Evolutionary conservation across 2,329 filamentous ascomycete genomes (phyloP).

Genomic region (Microcyclospora tardicrescens): DNA sequence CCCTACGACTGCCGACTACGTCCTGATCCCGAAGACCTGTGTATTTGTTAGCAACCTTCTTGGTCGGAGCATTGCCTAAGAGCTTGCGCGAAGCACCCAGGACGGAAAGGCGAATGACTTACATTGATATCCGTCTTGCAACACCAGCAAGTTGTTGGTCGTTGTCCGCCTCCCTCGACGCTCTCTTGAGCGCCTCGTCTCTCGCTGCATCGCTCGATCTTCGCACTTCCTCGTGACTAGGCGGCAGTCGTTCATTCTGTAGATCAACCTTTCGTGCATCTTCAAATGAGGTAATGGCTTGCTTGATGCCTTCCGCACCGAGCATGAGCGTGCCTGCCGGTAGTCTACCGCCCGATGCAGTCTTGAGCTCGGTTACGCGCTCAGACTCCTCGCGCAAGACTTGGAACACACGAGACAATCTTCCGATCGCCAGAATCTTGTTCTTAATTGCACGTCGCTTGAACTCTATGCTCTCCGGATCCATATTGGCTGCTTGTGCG

Average conservation of each 20-base stretch:
- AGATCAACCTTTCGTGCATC: constrained; percentile 93
- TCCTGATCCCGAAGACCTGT: constrained; percentile 30
- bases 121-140: constrained; percentile 92
- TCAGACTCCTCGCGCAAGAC: constrained; percentile 95
- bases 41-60: constrained; percentile 8
- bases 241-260: constrained; percentile 89
- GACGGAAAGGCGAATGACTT: constrained; percentile 31
- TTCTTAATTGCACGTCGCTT: constrained; percentile 98
- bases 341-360: constrained; percentile 78
- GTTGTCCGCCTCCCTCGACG: constrained; percentile 78
- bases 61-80: background rate
- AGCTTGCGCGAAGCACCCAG: background rate
- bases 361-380: constrained; percentile 94
- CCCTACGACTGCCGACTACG: constrained; percentile 17
- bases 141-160: constrained; percentile 77
- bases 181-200: constrained; percentile 72
- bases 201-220: constrained; percentile 71
- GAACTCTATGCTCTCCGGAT: constrained; percentile 80
- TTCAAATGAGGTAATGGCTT: constrained; percentile 92
- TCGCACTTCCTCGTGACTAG: constrained; percentile 80
- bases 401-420: constrained; percentile 94
- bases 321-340: constrained; percentile 96
- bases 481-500: constrained; percentile 31
- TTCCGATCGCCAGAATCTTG: constrained; percentile 96
- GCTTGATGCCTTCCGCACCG: constrained; percentile 95